Conservation (phyloP, 306 rosid species). For the Urtica urens region DNA sequence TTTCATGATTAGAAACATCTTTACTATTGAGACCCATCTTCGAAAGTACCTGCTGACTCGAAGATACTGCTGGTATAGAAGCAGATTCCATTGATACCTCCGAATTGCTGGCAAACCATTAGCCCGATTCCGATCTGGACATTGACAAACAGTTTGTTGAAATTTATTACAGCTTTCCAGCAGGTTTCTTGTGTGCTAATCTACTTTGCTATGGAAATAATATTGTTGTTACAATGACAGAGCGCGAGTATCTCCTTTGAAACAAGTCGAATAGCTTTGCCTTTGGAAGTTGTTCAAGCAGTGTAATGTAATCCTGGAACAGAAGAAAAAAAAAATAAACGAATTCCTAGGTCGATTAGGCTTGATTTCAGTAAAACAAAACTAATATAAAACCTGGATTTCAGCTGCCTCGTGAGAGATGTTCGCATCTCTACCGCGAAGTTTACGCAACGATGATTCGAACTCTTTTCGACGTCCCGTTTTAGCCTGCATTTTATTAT, state of each 20-base stretch:
- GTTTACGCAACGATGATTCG: constrained; percentile 45
- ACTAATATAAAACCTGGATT: constrained; percentile 51
- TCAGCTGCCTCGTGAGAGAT: constrained; percentile 63
- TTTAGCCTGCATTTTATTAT: constrained; percentile 67
- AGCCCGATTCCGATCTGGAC: constrained; percentile 75
- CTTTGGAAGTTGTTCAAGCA: constrained; percentile 63
- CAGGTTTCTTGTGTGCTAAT: too few species aligned
- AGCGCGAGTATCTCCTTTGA: constrained; percentile 58
- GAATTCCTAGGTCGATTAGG: neutral
- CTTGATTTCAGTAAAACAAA: too few species aligned
- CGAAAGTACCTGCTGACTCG: constrained; percentile 55
- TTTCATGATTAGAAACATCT: neutral
- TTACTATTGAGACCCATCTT: too few species aligned
- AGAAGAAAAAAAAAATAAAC: constrained; percentile 9
- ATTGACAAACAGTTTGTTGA: neutral
- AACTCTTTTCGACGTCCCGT: constrained; percentile 47
- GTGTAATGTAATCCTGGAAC: constrained; percentile 56
- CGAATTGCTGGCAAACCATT: constrained; percentile 87
- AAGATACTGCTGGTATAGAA: constrained; percentile 71
- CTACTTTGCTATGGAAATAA: too few species aligned
- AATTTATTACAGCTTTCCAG: too few species aligned
- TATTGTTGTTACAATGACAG: constrained; percentile 38
- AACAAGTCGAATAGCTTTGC: constrained; percentile 66
- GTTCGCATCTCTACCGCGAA: constrained; percentile 68
- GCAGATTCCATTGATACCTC: constrained; percentile 79